Evolutionary conservation across 768 basidiomycete genomes (phyloP).

Genomic region (Chalciporus chontae): DNA sequence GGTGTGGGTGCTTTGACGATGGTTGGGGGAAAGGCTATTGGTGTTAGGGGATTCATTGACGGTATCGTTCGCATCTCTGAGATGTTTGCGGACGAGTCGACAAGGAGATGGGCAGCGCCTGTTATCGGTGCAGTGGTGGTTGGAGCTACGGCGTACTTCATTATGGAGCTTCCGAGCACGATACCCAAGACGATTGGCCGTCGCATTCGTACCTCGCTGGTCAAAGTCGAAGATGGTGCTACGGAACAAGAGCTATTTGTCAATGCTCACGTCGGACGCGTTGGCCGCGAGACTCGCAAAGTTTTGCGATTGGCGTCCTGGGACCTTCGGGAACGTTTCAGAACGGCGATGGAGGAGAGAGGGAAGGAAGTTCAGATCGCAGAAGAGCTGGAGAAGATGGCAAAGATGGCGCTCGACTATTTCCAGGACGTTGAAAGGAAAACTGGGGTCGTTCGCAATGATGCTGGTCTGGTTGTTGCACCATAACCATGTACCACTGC

Average conservation of each 20-base stretch:
- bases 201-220: slow-evolving; percentile 66
- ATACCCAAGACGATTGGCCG: slow-evolving; percentile 90
- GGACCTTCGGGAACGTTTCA: slow-evolving; percentile 84
- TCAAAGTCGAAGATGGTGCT: slow-evolving; percentile 41
- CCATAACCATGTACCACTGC: slow-evolving; percentile 1
- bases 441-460: slow-evolving; percentile 37
- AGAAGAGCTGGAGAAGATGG: slow-evolving; percentile 72
- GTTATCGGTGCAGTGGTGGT: slow-evolving; percentile 73
- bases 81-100: slow-evolving; percentile 72
- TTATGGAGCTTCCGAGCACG: slow-evolving; percentile 82
- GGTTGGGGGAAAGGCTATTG: slow-evolving; percentile 80
- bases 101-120: slow-evolving; percentile 86
- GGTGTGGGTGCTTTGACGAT: slow-evolving; percentile 86
- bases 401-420: slow-evolving; percentile 67
- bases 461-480: slow-evolving; percentile 18
- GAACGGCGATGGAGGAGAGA: slow-evolving; percentile 74
- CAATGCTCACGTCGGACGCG: slow-evolving; percentile 62
- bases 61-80: slow-evolving; percentile 73
- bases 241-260: slow-evolving; percentile 58
- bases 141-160: slow-evolving; percentile 74
- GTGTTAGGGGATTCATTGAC: slow-evolving; percentile 73
- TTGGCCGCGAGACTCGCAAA: slow-evolving; percentile 86
- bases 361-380: slow-evolving; percentile 71
- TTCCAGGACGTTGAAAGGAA: slow-evolving; percentile 53
- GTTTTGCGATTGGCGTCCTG: slow-evolving; percentile 87